Evolutionary conservation across 75 land plant genomes (phyloP), one percentile per base, ranked within the genome.

Genomic region (Sequoia sempervirens): DNA sequence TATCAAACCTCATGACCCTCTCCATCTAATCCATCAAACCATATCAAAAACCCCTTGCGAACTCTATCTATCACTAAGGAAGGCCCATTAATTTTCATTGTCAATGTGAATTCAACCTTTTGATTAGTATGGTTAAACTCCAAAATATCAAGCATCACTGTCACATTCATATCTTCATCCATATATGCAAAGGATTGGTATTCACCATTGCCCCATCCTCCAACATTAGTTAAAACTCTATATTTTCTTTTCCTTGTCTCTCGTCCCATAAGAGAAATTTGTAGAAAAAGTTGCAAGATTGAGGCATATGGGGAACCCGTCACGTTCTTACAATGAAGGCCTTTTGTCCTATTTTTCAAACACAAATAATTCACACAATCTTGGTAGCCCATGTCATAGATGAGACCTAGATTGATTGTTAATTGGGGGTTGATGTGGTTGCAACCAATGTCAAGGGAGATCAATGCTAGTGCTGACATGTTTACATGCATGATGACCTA

Each of bases 141-240:
- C 52, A 93, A 86, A 14, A 38, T 86, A 2, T 83, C 18, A 7
- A 93, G 95, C 78, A 2, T 52, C 14, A 93, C 93, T 20, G 43
- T 81, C 40, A 88, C 87, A 17, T 81, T 64, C 18, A 90, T 73
- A 2, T 88, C 90, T 50, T 18, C 45, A 84, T 69, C 18, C 75
- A 36, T 47, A 75, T 75, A 37, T 89, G 45, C 36, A 72, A 75
- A 0, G 83, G 93, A 12, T 0, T 75, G 80, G 87, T 91, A 81
- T 61, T 83, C 34, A 86, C 14, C 32, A 40, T 85, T 2, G 81
- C 86, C 17, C 85, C 83, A 5, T 54, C 58, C 58, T 54, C 89
- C 93, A 13, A 93, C 93, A 72, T 91, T 91, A 2, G 93, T 93
- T 45, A 91, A 84, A 28, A 84, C 84, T 79, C 94, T 78, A 61